Percentiles rank a stretch among this genome's conserved stretches.
Evolutionary conservation across 164 flowering plant species (phyloP).

Genomic region (Tetrastigma voinierianum): DNA sequence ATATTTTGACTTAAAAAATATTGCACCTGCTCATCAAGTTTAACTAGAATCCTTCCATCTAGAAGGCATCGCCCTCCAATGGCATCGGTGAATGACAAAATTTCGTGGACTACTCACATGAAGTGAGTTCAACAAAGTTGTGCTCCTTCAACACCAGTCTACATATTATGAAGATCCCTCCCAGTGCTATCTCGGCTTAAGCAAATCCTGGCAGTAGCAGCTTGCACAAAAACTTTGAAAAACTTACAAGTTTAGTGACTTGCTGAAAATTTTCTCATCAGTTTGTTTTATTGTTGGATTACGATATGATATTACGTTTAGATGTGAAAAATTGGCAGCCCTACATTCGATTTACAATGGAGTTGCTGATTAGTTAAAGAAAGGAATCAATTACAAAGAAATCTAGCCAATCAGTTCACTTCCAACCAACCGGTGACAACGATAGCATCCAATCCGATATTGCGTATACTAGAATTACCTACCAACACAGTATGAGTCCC

Average conservation of each 20-base stretch:
- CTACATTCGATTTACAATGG: neutral
- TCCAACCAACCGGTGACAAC: neutral
- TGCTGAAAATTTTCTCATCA: neutral
- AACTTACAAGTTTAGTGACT: neutral
- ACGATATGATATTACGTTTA: neutral
- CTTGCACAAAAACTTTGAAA: neutral
- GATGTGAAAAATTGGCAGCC: neutral
- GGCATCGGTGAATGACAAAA: neutral
- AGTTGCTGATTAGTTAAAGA: neutral
- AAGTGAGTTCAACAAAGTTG: neutral
- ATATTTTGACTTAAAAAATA: slow-evolving; percentile 11
- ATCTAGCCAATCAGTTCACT: neutral
- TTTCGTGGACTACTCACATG: slow-evolving; percentile 1
- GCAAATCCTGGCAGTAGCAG: neutral
- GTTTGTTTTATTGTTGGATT: slow-evolving; percentile 2
- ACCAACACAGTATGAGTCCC: neutral
- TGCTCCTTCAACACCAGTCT: neutral
- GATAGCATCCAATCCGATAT: neutral
- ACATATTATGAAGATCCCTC: slow-evolving; percentile 1
- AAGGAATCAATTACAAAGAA: neutral
- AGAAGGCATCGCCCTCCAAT: neutral
- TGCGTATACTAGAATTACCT: neutral
- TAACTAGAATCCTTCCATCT: slow-evolving; percentile 6
- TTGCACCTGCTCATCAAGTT: neutral
- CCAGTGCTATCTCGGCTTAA: neutral